A percentile compares a stretch with the other conserved stretches of the same genome.
Evolutionary conservation across 805 yeast species (phyloP).

Genomic region (Metschnikowia colocasiae): DNA sequence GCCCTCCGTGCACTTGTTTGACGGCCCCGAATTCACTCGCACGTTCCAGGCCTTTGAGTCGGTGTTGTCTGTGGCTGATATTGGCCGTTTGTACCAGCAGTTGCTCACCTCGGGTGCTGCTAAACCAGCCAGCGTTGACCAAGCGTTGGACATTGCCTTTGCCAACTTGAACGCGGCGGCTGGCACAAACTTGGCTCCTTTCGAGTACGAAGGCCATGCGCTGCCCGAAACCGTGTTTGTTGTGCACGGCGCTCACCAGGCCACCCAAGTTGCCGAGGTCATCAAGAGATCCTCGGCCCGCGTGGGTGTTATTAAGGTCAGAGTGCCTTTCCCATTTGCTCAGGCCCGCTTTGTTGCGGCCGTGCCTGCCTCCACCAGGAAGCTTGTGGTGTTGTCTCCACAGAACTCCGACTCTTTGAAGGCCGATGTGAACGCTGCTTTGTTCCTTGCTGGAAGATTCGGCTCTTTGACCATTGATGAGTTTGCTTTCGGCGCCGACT

Average conservation of each 20-base stretch:
- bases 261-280: slow-evolving; percentile 48
- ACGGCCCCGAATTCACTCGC: slow-evolving; percentile 66
- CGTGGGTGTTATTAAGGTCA: slow-evolving; percentile 63
- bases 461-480: slow-evolving; percentile 44
- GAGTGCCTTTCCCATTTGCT: slow-evolving; percentile 81
- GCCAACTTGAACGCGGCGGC: slow-evolving; percentile 48
- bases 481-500: slow-evolving; percentile 48
- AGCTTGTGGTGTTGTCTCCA: slow-evolving; percentile 68
- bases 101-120: slow-evolving; percentile 28
- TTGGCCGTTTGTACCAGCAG: slow-evolving; percentile 37
- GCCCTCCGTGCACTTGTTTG: slow-evolving; percentile 72
- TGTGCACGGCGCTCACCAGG: slow-evolving; percentile 69
- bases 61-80: slow-evolving; percentile 40
- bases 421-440: slow-evolving; percentile 69
- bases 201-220: slow-evolving; percentile 65
- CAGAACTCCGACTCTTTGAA: slow-evolving; percentile 46
- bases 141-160: slow-evolving; percentile 46
- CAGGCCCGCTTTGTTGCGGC: slow-evolving; percentile 52
- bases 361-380: slow-evolving; percentile 56
- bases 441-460: slow-evolving; percentile 49
- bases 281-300: slow-evolving; percentile 30
- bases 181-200: slow-evolving; percentile 53
- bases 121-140: slow-evolving; percentile 25
- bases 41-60: slow-evolving; percentile 46
- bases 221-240: slow-evolving; percentile 75